These are phyloP conservation scores for Solanum phureja DNA, from an alignment of 257 asterid species.

Conservation along the genomic window DNA sequence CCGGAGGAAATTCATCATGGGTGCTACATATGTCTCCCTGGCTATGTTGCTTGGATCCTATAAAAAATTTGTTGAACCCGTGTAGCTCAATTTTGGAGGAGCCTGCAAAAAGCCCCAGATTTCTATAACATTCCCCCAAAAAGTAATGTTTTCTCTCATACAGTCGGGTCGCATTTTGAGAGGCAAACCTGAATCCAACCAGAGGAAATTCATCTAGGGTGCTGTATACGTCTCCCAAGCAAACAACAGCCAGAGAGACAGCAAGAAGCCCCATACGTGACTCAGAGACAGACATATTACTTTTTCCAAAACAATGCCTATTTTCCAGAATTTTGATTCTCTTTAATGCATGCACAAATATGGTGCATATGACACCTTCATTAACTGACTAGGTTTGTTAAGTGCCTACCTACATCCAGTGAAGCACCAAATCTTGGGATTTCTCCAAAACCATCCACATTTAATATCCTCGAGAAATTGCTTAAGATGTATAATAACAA, in stretches of 20 bases:
- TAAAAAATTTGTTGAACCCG: background rate
- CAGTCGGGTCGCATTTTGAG: background rate
- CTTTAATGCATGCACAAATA: background rate
- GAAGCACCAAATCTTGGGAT: background rate
- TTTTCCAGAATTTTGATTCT: background rate
- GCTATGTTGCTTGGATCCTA: background rate
- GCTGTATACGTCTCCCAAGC: background rate
- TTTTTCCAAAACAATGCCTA: background rate
- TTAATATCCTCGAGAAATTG: background rate
- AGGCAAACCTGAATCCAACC: background rate
- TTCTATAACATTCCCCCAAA: background rate
- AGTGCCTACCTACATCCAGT: background rate
- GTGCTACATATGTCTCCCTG: background rate
- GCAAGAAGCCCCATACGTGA: background rate
- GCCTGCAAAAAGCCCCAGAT: background rate
- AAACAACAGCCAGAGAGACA: background rate
- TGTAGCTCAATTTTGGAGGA: background rate
- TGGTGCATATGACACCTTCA: background rate
- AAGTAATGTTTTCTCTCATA: background rate
- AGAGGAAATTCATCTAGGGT: background rate
- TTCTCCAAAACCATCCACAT: background rate
- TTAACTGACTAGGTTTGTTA: background rate
- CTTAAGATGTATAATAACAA: background rate
- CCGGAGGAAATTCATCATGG: too few relatives aligned
- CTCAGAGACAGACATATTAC: background rate